These are phyloP conservation scores for Pythium volutum DNA, from an alignment of 352 stramenopile species.

Conservation along the genomic window DNA sequence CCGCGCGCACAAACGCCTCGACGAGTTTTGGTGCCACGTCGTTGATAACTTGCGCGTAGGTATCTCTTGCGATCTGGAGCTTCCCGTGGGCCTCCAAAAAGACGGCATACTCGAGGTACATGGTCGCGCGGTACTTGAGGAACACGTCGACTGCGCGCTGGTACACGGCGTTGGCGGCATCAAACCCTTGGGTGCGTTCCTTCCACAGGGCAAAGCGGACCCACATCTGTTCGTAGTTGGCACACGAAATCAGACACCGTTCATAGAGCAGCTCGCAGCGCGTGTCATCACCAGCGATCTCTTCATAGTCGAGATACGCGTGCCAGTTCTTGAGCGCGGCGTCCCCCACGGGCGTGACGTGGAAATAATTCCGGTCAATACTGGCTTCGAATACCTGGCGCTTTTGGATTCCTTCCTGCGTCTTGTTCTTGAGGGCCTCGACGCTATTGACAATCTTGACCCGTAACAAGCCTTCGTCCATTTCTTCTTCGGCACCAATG, in stretches of 20 bases:
- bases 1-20: conserved; percentile 60
- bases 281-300: conserved; percentile 40
- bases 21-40: conserved; percentile 56
- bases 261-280: conserved; percentile 74
- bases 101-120: conserved; percentile 70
- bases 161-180: conserved; percentile 62
- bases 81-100: conserved; percentile 68
- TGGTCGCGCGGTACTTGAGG: conserved; percentile 66
- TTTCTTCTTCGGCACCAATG: conserved; percentile 51
- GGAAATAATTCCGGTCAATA: conserved; percentile 82
- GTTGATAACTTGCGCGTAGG: conserved; percentile 55
- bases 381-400: conserved; percentile 69
- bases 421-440: conserved; percentile 71
- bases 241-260: conserved; percentile 76
- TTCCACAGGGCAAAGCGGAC: conserved; percentile 66
- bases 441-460: conserved; percentile 80
- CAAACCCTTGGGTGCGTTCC: conserved; percentile 50
- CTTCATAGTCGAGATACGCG: conserved; percentile 77
- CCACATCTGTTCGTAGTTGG: conserved; percentile 84
- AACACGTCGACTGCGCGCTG: conserved; percentile 61
- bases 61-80: conserved; percentile 41
- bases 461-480: conserved; percentile 78
- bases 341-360: conserved; percentile 69
- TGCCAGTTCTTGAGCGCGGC: conserved; percentile 77
- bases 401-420: conserved; percentile 52